Percentiles rank a stretch among this genome's conserved stretches.
phyloP scores from a whole-genome alignment of 2,329 filamentous ascomycete species.

The Aspergillus ibericus region DNA sequence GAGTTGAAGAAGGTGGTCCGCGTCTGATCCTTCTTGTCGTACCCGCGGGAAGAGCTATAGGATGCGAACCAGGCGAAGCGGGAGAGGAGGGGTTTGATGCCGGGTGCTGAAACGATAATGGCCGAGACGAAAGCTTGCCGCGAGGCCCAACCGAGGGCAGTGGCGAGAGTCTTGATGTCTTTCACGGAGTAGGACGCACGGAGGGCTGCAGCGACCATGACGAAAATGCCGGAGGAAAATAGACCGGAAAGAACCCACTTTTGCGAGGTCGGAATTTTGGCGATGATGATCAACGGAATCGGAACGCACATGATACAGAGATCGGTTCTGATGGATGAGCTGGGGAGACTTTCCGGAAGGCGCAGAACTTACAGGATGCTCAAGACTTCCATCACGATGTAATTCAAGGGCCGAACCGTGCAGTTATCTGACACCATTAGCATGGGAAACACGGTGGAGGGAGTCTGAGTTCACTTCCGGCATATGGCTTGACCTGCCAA shows the following conservation, averaged over 20 bases:
- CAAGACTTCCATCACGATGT: constrained; percentile 19
- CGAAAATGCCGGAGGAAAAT: constrained; percentile 22
- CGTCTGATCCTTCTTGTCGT: background rate
- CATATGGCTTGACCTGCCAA: constrained; percentile 23
- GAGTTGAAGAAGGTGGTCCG: constrained; percentile 8
- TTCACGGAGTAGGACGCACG: constrained; percentile 25
- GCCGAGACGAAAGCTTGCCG: constrained; percentile 19
- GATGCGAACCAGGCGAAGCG: constrained; percentile 11
- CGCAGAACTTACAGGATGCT: constrained; percentile 16
- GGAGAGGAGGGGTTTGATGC: constrained; percentile 18
- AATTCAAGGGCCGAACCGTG: constrained; percentile 17
- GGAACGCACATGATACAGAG: constrained; percentile 19
- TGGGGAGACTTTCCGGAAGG: background rate
- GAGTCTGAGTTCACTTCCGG: constrained; percentile 9
- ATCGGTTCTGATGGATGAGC: constrained; percentile 15
- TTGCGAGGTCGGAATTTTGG: constrained; percentile 14
- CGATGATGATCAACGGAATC: constrained; percentile 19
- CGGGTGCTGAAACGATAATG: constrained; percentile 19
- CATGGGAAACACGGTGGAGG: background rate
- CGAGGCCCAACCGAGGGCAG: constrained; percentile 21
- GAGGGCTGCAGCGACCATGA: constrained; percentile 20
- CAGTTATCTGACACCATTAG: constrained; percentile 15
- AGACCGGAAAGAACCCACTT: constrained; percentile 19
- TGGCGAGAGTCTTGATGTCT: constrained; percentile 14
- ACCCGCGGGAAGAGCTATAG: background rate